A percentile compares a stretch with the other conserved stretches of the same genome.
phyloP scores from a whole-genome alignment of 1,139 yeast species.

The Yamadazyma triangularis region DNA sequence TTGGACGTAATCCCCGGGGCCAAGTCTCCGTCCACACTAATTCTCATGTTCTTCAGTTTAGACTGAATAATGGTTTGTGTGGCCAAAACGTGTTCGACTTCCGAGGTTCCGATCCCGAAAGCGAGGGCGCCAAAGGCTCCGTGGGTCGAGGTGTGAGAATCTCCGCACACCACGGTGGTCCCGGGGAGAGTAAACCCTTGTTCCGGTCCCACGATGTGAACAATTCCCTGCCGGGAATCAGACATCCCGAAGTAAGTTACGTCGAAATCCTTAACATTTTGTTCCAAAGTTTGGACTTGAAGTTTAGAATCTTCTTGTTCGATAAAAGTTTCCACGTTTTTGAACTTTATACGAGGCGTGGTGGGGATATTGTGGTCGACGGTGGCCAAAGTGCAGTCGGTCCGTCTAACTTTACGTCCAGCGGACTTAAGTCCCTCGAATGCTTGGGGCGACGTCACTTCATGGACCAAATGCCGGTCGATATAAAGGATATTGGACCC shows the following conservation, averaged over 20 bases:
- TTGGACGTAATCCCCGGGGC: constrained; percentile 89
- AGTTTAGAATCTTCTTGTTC: constrained; percentile 86
- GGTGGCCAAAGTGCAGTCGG: constrained; percentile 93
- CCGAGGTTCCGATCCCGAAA: constrained; percentile 98
- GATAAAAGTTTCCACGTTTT: constrained; percentile 74
- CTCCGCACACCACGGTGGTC: constrained; percentile 98
- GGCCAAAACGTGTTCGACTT: constrained; percentile 96
- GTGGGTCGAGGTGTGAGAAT: constrained; percentile 96
- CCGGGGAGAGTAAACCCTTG: constrained; percentile 98
- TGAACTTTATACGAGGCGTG: constrained; percentile 69
- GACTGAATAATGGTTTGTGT: constrained; percentile 95
- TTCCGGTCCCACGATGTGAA: constrained; percentile 97
- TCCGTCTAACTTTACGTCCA: constrained; percentile 82
- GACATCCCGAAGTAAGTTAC: constrained; percentile 92
- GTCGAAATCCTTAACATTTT: constrained; percentile 84
- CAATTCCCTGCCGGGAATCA: constrained; percentile 94
- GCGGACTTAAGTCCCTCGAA: constrained; percentile 91
- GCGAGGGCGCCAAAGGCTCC: constrained; percentile 99
- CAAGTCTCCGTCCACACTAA: constrained; percentile 77
- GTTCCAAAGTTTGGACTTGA: constrained; percentile 89
- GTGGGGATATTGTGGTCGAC: constrained; percentile 99
- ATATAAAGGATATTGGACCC: constrained; percentile 84
- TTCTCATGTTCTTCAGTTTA: constrained; percentile 93
- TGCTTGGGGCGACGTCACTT: constrained; percentile 98
- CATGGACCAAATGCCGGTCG: constrained; percentile 96